Conservation (phyloP, 352 stramenopile genomes). For the Pythium aristosporum region DNA sequence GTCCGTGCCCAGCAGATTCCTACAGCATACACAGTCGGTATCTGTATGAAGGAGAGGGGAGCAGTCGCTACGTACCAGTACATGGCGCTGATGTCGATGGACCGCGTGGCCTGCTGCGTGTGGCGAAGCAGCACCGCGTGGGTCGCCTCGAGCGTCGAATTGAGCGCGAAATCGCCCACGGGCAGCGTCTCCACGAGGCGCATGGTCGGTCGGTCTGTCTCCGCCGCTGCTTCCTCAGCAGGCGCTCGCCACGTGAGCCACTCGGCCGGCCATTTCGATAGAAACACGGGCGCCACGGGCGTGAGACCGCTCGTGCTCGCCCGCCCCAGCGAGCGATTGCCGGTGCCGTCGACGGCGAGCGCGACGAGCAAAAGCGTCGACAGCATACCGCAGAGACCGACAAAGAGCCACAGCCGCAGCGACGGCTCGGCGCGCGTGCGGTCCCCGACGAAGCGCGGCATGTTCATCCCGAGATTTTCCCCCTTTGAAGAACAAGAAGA, state of each 20-base stretch:
- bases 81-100: constrained; percentile 81
- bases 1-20: constrained; percentile 60
- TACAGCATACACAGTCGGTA: background rate
- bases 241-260: background rate
- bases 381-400: constrained; percentile 18
- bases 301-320: background rate
- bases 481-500: background rate
- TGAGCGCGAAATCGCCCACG: constrained; percentile 54
- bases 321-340: background rate
- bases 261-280: constrained; percentile 4
- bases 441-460: background rate
- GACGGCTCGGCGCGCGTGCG: constrained; percentile 13
- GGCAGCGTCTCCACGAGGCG: constrained; percentile 69
- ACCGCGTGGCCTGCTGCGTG: constrained; percentile 38
- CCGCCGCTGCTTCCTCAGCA: background rate
- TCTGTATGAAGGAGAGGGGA: background rate
- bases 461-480: background rate
- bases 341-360: constrained; percentile 12
- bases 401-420: constrained; percentile 23
- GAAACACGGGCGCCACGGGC: constrained; percentile 15
- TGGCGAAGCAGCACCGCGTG: constrained; percentile 46
- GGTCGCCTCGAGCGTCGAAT: constrained; percentile 39
- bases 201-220: background rate
- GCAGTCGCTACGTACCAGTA: constrained; percentile 45
- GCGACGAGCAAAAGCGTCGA: constrained; percentile 18